A percentile compares a stretch with the other conserved stretches of the same genome.
Evolutionary conservation across 805 yeast genomes (phyloP).

Genomic region (Nakazawaea siamensis): DNA sequence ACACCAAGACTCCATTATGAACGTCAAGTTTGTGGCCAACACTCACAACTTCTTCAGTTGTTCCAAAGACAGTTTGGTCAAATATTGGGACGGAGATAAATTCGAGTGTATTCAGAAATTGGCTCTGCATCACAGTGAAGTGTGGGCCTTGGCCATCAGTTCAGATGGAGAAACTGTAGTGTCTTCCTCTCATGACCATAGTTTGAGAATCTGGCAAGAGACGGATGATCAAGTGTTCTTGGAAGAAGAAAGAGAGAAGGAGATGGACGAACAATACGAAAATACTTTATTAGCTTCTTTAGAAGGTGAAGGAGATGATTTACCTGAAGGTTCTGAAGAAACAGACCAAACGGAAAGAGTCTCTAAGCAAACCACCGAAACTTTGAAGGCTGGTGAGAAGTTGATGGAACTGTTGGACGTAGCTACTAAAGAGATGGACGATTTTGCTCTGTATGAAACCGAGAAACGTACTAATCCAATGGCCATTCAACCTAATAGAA

Average conservation of each 20-base stretch:
- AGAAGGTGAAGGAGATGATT: constrained; percentile 47
- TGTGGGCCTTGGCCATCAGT: constrained; percentile 86
- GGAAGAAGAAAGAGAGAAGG: constrained; percentile 95
- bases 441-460: constrained; percentile 38
- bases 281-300: constrained; percentile 65
- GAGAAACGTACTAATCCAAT: constrained; percentile 35
- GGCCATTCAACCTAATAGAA: constrained; percentile 54
- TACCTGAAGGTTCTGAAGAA: constrained; percentile 30
- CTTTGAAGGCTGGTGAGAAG: constrained; percentile 90
- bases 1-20: constrained; percentile 93
- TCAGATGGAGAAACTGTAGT: constrained; percentile 62
- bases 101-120: constrained; percentile 89
- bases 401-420: constrained; percentile 87
- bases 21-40: constrained; percentile 75
- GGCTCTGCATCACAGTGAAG: constrained; percentile 83
- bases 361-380: constrained; percentile 77
- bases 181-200: constrained; percentile 87
- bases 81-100: constrained; percentile 98
- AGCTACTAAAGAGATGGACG: constrained; percentile 63
- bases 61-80: constrained; percentile 81
- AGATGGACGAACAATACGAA: constrained; percentile 88
- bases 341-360: constrained; percentile 56
- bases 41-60: constrained; percentile 85
- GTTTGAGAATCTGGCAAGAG: constrained; percentile 88
- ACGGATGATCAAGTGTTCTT: constrained; percentile 93